phyloP scores from a whole-genome alignment of 2,329 filamentous ascomycete genomes.

The Nannizziopsis barbatae region DNA sequence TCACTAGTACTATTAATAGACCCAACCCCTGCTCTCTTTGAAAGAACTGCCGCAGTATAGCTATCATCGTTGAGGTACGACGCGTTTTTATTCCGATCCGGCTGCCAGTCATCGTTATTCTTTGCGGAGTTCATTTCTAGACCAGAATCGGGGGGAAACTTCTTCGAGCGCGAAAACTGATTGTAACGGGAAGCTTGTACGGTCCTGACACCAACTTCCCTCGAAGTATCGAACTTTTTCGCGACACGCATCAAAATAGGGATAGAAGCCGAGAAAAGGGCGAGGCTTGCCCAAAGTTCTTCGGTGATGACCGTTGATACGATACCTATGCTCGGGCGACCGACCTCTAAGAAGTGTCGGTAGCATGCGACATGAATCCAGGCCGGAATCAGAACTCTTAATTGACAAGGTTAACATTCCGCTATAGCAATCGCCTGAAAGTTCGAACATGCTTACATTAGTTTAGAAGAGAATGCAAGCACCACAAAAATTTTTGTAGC shows the following conservation, averaged over 20 bases:
- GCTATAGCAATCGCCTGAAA: not conserved
- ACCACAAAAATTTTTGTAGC: conserved; percentile 2
- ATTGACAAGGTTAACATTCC: not conserved
- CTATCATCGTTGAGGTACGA: not conserved
- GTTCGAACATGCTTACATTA: not conserved
- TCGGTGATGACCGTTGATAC: conserved; percentile 5
- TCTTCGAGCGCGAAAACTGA: conserved; percentile 2
- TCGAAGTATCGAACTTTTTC: conserved; percentile 2
- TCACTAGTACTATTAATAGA: conserved; percentile 6
- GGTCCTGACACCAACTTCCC: conserved; percentile 1
- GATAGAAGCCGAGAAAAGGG: conserved; percentile 3
- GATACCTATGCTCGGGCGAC: not conserved
- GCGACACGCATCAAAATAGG: conserved; percentile 7
- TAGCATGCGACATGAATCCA: conserved; percentile 5
- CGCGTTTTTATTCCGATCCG: not conserved
- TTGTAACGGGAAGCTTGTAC: not conserved
- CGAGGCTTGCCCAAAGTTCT: conserved; percentile 6
- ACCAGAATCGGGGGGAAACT: not conserved
- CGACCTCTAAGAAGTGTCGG: not conserved
- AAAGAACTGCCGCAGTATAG: not conserved
- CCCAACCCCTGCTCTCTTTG: not conserved
- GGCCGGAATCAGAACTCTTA: conserved; percentile 1
- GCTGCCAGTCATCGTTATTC: not conserved
- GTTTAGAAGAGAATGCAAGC: conserved; percentile 1
- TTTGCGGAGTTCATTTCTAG: not conserved